Conservation (phyloP, 257 asterid species). For the Craterostigma plantagineum region DNA sequence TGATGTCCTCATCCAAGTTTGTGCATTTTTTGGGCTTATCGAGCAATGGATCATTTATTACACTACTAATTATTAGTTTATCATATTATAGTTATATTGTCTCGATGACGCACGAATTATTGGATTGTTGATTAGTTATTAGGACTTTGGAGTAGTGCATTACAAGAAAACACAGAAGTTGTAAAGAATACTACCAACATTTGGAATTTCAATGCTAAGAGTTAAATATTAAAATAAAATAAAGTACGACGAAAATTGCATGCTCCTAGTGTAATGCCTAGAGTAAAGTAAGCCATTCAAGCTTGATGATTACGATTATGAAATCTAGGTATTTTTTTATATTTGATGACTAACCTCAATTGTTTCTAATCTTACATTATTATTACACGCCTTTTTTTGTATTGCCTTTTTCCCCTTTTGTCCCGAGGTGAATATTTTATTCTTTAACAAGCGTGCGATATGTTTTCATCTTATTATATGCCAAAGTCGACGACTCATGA, state of each 20-base stretch:
- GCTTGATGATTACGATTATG: slow-evolving; percentile 24
- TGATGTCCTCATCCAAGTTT: slow-evolving; percentile 1
- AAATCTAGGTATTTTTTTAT: slow-evolving; percentile 16
- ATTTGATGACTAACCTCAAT: too few species aligned
- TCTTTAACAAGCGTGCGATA: too few species aligned
- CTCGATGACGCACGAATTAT: slow-evolving; percentile 13
- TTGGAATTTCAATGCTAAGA: slow-evolving; percentile 38
- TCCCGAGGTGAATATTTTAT: too few species aligned
- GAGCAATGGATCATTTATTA: slow-evolving; percentile 15
- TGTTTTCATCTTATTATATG: too few species aligned
- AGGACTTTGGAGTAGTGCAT: slow-evolving; percentile 17
- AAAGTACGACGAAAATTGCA: too few species aligned
- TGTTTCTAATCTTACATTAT: too few species aligned
- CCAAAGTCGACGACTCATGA: too few species aligned
- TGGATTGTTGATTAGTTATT: slow-evolving; percentile 19
- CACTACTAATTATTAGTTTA: slow-evolving; percentile 3
- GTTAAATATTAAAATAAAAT: neutral
- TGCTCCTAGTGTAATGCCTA: slow-evolving; percentile 5
- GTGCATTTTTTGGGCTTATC: slow-evolving; percentile 3
- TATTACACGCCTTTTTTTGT: too few species aligned
- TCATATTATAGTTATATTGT: neutral
- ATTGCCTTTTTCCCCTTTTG: too few species aligned
- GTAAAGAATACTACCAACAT: slow-evolving; percentile 22
- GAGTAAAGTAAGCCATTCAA: slow-evolving; percentile 10
- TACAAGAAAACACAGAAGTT: slow-evolving; percentile 15